Evolutionary conservation across 495 filamentous ascomycete genomes (phyloP).

Genomic region (Penicillium lagena): DNA sequence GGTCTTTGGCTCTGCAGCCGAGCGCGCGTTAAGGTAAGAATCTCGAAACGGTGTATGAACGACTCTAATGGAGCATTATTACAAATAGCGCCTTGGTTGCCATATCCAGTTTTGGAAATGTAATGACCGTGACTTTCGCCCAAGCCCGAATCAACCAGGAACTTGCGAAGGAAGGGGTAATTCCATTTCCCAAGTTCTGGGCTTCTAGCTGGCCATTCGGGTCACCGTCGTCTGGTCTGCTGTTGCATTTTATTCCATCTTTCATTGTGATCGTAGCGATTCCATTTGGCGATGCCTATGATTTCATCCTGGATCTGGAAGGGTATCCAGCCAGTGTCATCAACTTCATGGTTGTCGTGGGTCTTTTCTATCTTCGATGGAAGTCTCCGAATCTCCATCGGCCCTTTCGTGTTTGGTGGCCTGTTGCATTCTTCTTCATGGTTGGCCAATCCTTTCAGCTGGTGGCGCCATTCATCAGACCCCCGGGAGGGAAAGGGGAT

Average conservation of each 20-base stretch:
- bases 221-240: conserved; percentile 54
- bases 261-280: conserved; percentile 55
- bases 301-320: conserved; percentile 63
- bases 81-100: conserved; percentile 43
- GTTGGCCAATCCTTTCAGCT: conserved; percentile 28
- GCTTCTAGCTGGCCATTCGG: conserved; percentile 58
- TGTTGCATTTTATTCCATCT: conserved; percentile 59
- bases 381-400: conserved; percentile 47
- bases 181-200: conserved; percentile 55
- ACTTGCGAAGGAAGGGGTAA: conserved; percentile 56
- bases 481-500: conserved; percentile 26
- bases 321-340: conserved; percentile 59
- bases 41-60: background rate
- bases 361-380: conserved; percentile 54
- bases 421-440: conserved; percentile 29
- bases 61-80: background rate
- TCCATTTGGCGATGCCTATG: conserved; percentile 55
- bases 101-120: conserved; percentile 58
- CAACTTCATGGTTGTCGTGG: conserved; percentile 48
- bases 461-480: conserved; percentile 32
- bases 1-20: conserved; percentile 46
- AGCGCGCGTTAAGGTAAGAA: conserved; percentile 15
- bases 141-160: conserved; percentile 61
- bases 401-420: conserved; percentile 56
- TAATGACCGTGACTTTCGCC: conserved; percentile 64